Conservation (phyloP, 768 basidiomycete genomes). For the Suillus tomentosus region DNA sequence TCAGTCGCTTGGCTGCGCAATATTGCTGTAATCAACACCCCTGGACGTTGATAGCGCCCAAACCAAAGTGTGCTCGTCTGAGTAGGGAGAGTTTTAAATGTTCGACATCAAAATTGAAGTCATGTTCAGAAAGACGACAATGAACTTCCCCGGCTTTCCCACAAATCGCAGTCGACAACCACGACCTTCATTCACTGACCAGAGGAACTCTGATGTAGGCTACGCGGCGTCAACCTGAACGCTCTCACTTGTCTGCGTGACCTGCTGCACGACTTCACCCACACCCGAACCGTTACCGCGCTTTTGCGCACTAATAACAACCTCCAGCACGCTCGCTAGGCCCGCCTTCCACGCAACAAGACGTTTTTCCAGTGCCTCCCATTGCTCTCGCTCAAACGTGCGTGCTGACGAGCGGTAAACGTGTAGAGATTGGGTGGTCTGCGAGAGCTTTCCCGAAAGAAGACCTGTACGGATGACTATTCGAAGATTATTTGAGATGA, state of each 20-base stretch:
- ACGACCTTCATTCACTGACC: too few species aligned
- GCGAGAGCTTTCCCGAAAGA: constrained; percentile 81
- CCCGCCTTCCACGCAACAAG: constrained; percentile 80
- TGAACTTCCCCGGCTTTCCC: too few species aligned
- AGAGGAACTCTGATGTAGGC: neutral
- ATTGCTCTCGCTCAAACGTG: constrained; percentile 76
- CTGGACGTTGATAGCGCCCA: too few species aligned
- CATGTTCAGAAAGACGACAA: too few species aligned
- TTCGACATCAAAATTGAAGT: too few species aligned
- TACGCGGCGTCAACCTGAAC: constrained; percentile 1
- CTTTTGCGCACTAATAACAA: constrained; percentile 62
- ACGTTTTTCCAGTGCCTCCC: constrained; percentile 76
- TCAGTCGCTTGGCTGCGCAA: too few species aligned
- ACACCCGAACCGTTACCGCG: constrained; percentile 29
- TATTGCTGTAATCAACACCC: too few species aligned
- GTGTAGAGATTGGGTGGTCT: constrained; percentile 71
- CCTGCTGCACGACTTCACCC: constrained; percentile 24
- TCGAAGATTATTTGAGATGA: constrained; percentile 3
- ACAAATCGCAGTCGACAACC: too few species aligned
- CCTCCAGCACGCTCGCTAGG: constrained; percentile 67
- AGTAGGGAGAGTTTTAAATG: too few species aligned
- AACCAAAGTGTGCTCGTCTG: too few species aligned
- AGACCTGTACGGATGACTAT: constrained; percentile 81
- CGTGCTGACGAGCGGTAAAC: constrained; percentile 75
- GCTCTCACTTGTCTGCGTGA: constrained; percentile 2